Evolutionary conservation across 768 basidiomycete genomes (phyloP).

Genomic region (Gloeostereum incarnatum): DNA sequence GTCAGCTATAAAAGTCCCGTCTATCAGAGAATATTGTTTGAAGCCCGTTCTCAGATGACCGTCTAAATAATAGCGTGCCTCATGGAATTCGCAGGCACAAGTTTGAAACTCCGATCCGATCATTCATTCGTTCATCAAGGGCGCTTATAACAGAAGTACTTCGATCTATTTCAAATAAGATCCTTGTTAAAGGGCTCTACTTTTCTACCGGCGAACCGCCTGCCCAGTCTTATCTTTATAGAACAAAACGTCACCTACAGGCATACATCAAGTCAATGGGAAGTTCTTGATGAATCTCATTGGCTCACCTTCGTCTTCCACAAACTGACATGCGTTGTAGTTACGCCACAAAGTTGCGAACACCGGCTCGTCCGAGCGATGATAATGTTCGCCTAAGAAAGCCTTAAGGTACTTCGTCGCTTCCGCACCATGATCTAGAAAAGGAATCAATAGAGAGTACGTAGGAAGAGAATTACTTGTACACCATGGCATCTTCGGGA

Average conservation of each 20-base stretch:
- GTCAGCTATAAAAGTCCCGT: too few relatives aligned
- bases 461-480: constrained; percentile 10
- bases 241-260: constrained; percentile 30
- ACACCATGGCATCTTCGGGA: constrained; percentile 55
- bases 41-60: too few relatives aligned
- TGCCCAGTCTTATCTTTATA: constrained; percentile 34
- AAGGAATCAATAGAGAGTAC: constrained; percentile 2
- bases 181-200: too few relatives aligned
- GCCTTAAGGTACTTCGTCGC: constrained; percentile 39
- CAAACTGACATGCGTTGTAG: constrained; percentile 49
- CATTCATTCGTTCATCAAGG: too few relatives aligned
- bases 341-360: constrained; percentile 43
- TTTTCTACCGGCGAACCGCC: constrained; percentile 22
- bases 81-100: too few relatives aligned
- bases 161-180: too few relatives aligned
- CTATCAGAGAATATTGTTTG: too few relatives aligned
- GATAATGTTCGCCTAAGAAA: constrained; percentile 44
- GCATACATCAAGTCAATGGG: not conserved
- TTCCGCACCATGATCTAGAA: constrained; percentile 38
- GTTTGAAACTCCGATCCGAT: too few relatives aligned
- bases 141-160: too few relatives aligned
- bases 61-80: too few relatives aligned
- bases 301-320: constrained; percentile 40
- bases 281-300: not conserved
- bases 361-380: constrained; percentile 25